Base-by-base conservation (phyloP, 2,329 filamentous ascomycete species). In the Leptographium radiaticola region DNA sequence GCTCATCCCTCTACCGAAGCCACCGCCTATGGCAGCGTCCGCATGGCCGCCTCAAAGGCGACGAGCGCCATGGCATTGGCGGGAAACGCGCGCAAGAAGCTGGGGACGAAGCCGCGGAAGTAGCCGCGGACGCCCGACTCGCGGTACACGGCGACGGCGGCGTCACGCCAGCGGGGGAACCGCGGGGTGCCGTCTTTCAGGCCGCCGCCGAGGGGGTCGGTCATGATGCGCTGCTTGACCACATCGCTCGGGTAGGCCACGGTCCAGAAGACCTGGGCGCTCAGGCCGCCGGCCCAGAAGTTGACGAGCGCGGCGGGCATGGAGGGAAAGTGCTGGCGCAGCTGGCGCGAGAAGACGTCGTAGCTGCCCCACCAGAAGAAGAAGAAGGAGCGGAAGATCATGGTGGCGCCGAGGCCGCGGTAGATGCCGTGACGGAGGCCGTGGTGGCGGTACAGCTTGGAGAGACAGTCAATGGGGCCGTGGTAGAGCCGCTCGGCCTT, bases 281-380 rank as follows among this genome's bases (percentile, higher is more conserved):
- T 90, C 51, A 97, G 71, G 0, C 93, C 93, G 4, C 93, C 93
- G 0, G 93, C 91, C 91, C 91, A 97, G 72, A 98, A 98, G 66
- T 97, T 97, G 64, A 97, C 76, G 1, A 83, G 83, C 0, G 93
- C 89, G 0, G 81, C 80, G 53, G 86, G 86, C 53, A 96, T 71
- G 13, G 62, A 69, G 6, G 39, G 40, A 2, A 90, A 95, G 62
- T 81, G 73, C 18, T 79, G 68, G 53, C 79, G 73, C 64, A 97
- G 72, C 56, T 76, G 70, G 25, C 80, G 75, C 6, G 87, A 87
- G 61, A 97, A 77, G 34, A 95, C 62, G 63, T 96, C 91, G 72
- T 98, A 98, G 56, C 83, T 86, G n/a, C 84, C 83, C 93, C 93
- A 98, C 90, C 90, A 97, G 73, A 85, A 93, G 76, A 95, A 96